Base-by-base conservation (phyloP, 768 basidiomycete genomes). In the Mycena floridula region DNA sequence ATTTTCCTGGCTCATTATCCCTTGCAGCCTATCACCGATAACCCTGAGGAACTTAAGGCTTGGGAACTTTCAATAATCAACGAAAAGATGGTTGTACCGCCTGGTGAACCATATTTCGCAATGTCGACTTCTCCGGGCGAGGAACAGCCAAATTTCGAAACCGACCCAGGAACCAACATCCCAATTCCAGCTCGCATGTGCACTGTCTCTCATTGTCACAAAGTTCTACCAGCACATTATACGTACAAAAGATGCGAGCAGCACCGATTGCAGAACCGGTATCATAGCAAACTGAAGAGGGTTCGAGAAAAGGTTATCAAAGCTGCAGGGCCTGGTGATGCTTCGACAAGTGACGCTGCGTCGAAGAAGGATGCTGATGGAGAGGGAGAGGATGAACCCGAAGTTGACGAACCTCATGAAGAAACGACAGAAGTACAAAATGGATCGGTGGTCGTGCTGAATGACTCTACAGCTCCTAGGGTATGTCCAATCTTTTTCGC, bases 201-300 rank as follows among this genome's bases (percentile, higher is more conserved):
- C 50, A 78, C 73, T 5, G 75, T 79, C 18, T 76, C 74, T 22
- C 77, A 78, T 51, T 79, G 77, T 43, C 74, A 74, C 54, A 67
- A 66, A 40, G 60, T 77, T 36, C 66, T 79, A 3, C 71, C 73
- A 0, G 66, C 65, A 0, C 57, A 61, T 21, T 76, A 77, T 54
- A 59, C 63, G 11, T 79, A 61, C 56, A 73, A 76, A 44, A 72
- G 75, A 25, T 79, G 77, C 57, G 77, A 77, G 48, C 67, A 71
- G 46, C 77, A 79, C 44, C 67, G 76, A 3, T 48, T 73, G n/a
- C 77, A 78, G 56, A 77, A 77, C 46, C 64, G 76, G 36, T 66
- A 71, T 44, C 75, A 78, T 48, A 73, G 71, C 50, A 65, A 69
- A 47, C 63, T 77, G 38, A 77, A 77, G 54, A 67, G 74, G 3